Percentiles rank a stretch among this genome's conserved stretches.
Evolutionary conservation across 495 filamentous ascomycete species (phyloP).

Genomic region (Hypoxylon fuscum): DNA sequence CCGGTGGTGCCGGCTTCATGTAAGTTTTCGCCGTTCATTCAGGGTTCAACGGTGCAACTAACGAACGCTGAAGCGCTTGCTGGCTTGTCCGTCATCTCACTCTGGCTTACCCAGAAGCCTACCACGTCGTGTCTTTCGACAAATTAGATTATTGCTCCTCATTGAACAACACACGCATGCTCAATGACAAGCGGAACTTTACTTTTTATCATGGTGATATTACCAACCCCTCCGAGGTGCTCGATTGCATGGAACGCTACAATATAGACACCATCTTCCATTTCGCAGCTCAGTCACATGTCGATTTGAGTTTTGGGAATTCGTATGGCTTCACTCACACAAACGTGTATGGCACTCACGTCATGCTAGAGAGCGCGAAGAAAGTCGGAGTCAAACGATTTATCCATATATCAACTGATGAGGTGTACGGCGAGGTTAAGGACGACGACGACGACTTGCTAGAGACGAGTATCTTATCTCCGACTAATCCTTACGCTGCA

Average conservation of each 20-base stretch:
- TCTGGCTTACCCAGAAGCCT: slow-evolving; percentile 70
- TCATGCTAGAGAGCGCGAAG: slow-evolving; percentile 73
- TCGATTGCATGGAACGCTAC: slow-evolving; percentile 65
- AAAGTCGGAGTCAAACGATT: slow-evolving; percentile 70
- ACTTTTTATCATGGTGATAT: slow-evolving; percentile 78
- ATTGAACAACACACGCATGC: slow-evolving; percentile 70
- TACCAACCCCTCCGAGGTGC: slow-evolving; percentile 67
- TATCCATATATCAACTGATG: slow-evolving; percentile 79
- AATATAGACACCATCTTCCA: slow-evolving; percentile 79
- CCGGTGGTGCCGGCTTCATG: slow-evolving; percentile 79
- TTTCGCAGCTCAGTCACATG: slow-evolving; percentile 79
- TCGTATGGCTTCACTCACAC: slow-evolving; percentile 74
- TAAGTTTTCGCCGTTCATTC: slow-evolving; percentile 45
- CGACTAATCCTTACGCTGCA: slow-evolving; percentile 81
- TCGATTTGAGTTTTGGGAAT: slow-evolving; percentile 76
- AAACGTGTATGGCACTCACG: slow-evolving; percentile 79
- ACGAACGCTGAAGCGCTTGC: slow-evolving; percentile 58
- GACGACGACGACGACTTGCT: slow-evolving; percentile 68
- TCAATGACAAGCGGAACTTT: slow-evolving; percentile 72
- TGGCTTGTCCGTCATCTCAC: slow-evolving; percentile 78
- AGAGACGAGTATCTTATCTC: slow-evolving; percentile 69
- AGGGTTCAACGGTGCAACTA: slow-evolving; percentile 13
- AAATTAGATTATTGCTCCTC: slow-evolving; percentile 79
- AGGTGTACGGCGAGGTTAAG: slow-evolving; percentile 78
- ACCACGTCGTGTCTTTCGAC: slow-evolving; percentile 79